Evolutionary conservation across 257 asterid species (phyloP).

Genomic region (Nicotiana tomentosiformis): DNA sequence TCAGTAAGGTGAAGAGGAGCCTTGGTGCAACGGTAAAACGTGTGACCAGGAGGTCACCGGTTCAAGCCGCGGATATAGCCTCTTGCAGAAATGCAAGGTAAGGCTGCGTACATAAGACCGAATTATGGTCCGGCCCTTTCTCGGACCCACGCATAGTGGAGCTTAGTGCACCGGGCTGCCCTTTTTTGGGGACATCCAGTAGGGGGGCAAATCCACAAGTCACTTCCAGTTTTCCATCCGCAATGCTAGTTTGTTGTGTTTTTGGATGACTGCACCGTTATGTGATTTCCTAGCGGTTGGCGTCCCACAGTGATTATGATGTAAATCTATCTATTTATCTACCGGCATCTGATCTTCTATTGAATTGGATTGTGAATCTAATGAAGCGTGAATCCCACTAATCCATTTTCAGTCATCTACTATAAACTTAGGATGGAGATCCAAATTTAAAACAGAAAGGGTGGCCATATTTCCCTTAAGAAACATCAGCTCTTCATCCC

Average conservation of each 20-base stretch:
- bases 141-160: too few relatives aligned
- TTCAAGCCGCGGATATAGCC: too few relatives aligned
- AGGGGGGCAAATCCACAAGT: neutral
- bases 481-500: neutral
- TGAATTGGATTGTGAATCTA: neutral
- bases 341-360: neutral
- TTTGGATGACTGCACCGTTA: neutral
- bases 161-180: too few relatives aligned
- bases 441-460: neutral
- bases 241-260: neutral
- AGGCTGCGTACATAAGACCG: too few relatives aligned
- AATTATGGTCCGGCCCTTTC: too few relatives aligned
- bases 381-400: neutral
- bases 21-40: too few relatives aligned
- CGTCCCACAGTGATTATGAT: neutral
- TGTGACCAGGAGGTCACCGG: too few relatives aligned
- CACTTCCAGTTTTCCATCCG: neutral
- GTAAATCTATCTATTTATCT: neutral
- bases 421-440: neutral
- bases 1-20: neutral
- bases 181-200: neutral
- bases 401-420: neutral
- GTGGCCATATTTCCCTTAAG: neutral
- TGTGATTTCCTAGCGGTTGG: neutral
- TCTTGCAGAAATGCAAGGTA: too few relatives aligned